phyloP scores from a whole-genome alignment of 352 stramenopile species.

The Albugo candida region DNA sequence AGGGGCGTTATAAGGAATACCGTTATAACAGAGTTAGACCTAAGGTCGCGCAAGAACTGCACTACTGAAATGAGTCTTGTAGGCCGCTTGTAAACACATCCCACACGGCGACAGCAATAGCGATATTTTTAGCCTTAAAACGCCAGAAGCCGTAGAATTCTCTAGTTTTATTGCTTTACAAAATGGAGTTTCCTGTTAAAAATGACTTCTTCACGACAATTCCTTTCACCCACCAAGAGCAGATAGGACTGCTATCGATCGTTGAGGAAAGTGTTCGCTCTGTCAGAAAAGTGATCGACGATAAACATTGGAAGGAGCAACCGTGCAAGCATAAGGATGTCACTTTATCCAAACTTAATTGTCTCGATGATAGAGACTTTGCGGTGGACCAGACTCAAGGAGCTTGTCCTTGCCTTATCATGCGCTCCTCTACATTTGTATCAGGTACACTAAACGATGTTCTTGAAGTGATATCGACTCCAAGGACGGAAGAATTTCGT shows the following conservation, averaged over 20 bases:
- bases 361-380: slow-evolving; percentile 19
- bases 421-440: slow-evolving; percentile 34
- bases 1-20: slow-evolving; percentile 22
- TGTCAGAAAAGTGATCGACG: slow-evolving; percentile 18
- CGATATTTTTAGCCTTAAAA: too few species aligned
- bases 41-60: too few species aligned
- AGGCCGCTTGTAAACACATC: too few species aligned
- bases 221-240: slow-evolving; percentile 25
- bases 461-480: slow-evolving; percentile 36
- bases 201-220: slow-evolving; percentile 45
- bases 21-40: too few species aligned
- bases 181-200: slow-evolving; percentile 56
- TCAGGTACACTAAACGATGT: slow-evolving; percentile 37
- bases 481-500: slow-evolving; percentile 45
- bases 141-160: too few species aligned
- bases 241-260: slow-evolving; percentile 19
- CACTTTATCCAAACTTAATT: slow-evolving; percentile 38
- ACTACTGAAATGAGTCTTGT: too few species aligned
- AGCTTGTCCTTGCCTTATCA: slow-evolving; percentile 23
- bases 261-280: slow-evolving; percentile 20
- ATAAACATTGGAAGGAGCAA: slow-evolving; percentile 36
- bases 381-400: slow-evolving; percentile 4
- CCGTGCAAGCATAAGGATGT: slow-evolving; percentile 31
- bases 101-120: too few species aligned
- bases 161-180: too few species aligned